Base-by-base conservation (phyloP, 805 yeast genomes). In the Candida gorgasii region DNA sequence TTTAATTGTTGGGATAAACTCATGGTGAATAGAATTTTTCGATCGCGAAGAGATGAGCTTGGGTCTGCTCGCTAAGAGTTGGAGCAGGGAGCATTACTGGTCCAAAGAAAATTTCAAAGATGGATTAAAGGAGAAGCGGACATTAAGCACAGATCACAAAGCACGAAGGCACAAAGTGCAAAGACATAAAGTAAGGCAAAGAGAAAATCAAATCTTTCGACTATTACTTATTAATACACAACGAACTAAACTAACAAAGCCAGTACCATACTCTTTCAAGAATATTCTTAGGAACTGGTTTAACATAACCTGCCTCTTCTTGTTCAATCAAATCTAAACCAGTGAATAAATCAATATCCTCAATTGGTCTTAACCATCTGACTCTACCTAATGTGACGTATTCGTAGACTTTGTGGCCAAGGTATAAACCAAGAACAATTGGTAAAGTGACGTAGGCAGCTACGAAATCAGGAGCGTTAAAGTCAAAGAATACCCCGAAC, bases 1-100 rank as follows among this genome's bases (percentile, higher is more conserved):
- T 86, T 76, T 54, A 92, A 75, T 75, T 92, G 99, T 47, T 80
- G 80, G 30, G 93, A 86, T 67, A 92, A 79, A 43, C 72, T 64
- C 76, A 70, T 70, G 4, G 24, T 18, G 8, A 28, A 28, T 28
- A 40, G 38, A 24, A 41, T 17, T 41, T 32, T 44, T 35, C 14
- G 44, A 28, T 36, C 11, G 19, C 32, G 39, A 26, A 14, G 39
- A 30, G 34, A 30, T 30, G 34, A 26, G n/a, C n/a, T n/a, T n/a
- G n/a, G n/a, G n/a, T 26, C 8, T 8, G 7, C 5, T 6, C n/a
- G 39, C 39, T 31, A 34, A 26, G 43, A 20, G 48, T 35, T 43
- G 44, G 17, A 7, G 39, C n/a, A n/a, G n/a, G n/a, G n/a, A n/a
- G n/a, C n/a, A n/a, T n/a, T n/a, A n/a, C n/a, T n/a, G n/a, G n/a